Evolutionary conservation across 1,284 basidiomycete species (phyloP).

Genomic region (Moniliophthora roreri): DNA sequence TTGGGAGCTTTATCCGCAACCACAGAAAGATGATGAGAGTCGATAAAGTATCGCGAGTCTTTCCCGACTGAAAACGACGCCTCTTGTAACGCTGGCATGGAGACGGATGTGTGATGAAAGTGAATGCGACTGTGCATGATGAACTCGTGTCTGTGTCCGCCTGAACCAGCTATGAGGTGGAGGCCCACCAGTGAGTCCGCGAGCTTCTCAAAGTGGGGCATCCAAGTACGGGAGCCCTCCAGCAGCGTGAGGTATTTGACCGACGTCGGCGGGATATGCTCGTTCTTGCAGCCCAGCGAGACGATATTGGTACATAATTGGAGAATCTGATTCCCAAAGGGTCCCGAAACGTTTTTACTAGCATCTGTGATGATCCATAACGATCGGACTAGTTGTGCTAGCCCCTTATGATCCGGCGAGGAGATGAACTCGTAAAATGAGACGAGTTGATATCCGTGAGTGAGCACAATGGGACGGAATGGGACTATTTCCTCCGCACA

Average conservation of each 20-base stretch:
- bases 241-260: conserved; percentile 12
- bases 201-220: neutral
- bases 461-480: conserved; percentile 12
- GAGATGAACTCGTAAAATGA: conserved; percentile 13
- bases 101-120: too few species aligned
- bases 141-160: neutral
- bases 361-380: conserved; percentile 17
- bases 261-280: neutral
- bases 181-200: neutral
- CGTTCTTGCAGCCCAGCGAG: conserved; percentile 24
- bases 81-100: too few species aligned
- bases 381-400: conserved; percentile 13
- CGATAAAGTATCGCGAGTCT: too few species aligned
- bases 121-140: neutral
- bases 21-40: too few species aligned
- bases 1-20: neutral
- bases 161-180: conserved; percentile 4
- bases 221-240: neutral
- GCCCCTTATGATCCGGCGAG: conserved; percentile 7
- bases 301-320: conserved; percentile 25
- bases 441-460: neutral
- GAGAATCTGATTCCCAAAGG: conserved; percentile 18
- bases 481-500: conserved; percentile 13
- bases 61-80: too few species aligned
- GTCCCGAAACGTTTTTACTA: neutral